These are phyloP conservation scores for Neonectria hederae DNA, from an alignment of 2,329 filamentous ascomycete genomes.

Conservation along the genomic window DNA sequence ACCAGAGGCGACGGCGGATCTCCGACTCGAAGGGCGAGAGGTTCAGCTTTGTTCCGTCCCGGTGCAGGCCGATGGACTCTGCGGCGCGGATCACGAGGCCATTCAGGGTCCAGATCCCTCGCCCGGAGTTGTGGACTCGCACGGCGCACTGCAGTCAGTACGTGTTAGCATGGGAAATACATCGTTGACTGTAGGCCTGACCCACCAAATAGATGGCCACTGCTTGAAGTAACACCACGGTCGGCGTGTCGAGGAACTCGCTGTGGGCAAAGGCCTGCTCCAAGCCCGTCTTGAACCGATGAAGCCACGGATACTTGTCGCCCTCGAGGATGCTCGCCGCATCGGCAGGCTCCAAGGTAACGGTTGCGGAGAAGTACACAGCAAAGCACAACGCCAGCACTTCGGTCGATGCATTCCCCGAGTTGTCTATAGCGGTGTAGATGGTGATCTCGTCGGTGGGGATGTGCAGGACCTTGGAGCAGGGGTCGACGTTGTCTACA, in stretches of 20 bases:
- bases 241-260: conserved; percentile 53
- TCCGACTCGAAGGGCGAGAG: conserved; percentile 64
- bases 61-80: conserved; percentile 63
- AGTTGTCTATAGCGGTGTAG: conserved; percentile 46
- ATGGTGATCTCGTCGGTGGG: conserved; percentile 45
- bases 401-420: conserved; percentile 39
- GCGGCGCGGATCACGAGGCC: conserved; percentile 58
- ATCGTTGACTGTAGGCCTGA: not conserved
- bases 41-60: conserved; percentile 57
- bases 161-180: not conserved
- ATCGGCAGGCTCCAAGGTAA: conserved; percentile 52
- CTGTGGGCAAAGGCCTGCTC: conserved; percentile 52
- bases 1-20: conserved; percentile 66
- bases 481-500: conserved; percentile 42
- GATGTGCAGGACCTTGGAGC: conserved; percentile 43
- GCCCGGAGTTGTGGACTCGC: conserved; percentile 46
- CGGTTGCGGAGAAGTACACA: conserved; percentile 60
- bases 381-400: conserved; percentile 53
- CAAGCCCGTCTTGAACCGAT: conserved; percentile 45
- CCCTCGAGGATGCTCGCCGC: conserved; percentile 42
- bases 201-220: conserved; percentile 51
- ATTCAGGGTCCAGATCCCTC: conserved; percentile 52
- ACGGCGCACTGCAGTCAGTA: conserved; percentile 38
- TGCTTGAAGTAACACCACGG: conserved; percentile 47
- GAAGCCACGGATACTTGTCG: conserved; percentile 37